Percentiles rank a stretch among this genome's conserved stretches.
These are phyloP conservation scores for Apiospora sp. DNA, from an alignment of 2,329 filamentous ascomycete species.

Conservation along the genomic window DNA sequence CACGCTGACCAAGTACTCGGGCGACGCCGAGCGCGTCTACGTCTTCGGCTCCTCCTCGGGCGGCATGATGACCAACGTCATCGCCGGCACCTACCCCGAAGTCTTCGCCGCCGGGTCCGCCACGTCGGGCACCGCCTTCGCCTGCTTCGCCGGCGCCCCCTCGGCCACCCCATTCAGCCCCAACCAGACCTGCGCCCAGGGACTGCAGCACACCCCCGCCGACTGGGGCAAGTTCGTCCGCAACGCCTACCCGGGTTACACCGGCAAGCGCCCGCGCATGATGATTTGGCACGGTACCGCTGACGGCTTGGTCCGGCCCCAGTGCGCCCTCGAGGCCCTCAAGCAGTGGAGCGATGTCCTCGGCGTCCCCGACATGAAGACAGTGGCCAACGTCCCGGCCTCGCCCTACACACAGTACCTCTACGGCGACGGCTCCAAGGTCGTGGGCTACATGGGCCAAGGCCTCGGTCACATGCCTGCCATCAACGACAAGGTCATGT, in stretches of 20 bases:
- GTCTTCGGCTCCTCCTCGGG: conserved; percentile 32
- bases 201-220: conserved; percentile 30
- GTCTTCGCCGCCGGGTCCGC: conserved; percentile 33
- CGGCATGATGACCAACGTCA: conserved; percentile 36
- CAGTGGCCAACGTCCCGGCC: conserved; percentile 25
- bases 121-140: conserved; percentile 29
- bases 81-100: conserved; percentile 34
- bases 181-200: conserved; percentile 34
- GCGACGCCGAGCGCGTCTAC: conserved; percentile 26
- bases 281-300: conserved; percentile 45
- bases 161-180: conserved; percentile 31
- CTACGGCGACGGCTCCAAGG: conserved; percentile 29
- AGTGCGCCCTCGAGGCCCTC: conserved; percentile 37
- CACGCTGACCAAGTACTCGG: conserved; percentile 28
- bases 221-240: conserved; percentile 44
- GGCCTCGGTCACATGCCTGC: conserved; percentile 30
- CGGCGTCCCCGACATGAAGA: conserved; percentile 25
- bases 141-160: conserved; percentile 32
- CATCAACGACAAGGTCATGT: conserved; percentile 29
- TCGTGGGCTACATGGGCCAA: conserved; percentile 29
- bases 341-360: conserved; percentile 38
- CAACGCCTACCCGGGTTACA: conserved; percentile 46
- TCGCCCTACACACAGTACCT: conserved; percentile 30
- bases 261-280: conserved; percentile 44
- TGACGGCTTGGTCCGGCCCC: conserved; percentile 41